A percentile compares a stretch with the other conserved stretches of the same genome.
Evolutionary conservation across 768 basidiomycete species (phyloP).

Genomic region (Leccinum subgranulosum): DNA sequence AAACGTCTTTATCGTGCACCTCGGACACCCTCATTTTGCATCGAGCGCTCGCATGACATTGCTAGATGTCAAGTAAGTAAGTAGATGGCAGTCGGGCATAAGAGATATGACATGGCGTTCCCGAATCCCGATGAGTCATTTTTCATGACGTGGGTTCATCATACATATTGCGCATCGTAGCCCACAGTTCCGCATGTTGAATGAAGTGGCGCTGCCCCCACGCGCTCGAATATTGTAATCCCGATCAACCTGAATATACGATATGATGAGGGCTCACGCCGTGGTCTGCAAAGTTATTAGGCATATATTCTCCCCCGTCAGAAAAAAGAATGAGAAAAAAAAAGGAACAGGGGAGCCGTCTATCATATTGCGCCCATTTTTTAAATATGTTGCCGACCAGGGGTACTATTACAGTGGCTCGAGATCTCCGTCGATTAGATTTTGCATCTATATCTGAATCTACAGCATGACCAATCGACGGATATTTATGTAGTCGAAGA

Average conservation of each 20-base stretch:
- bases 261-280: background rate
- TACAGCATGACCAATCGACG: background rate
- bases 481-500: background rate
- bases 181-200: background rate
- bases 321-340: background rate
- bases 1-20: background rate
- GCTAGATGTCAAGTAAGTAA: background rate
- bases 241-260: too few relatives aligned
- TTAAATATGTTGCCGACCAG: background rate
- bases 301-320: too few relatives aligned
- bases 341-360: background rate
- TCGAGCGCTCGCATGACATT: background rate
- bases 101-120: background rate
- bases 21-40: slow-evolving; percentile 1
- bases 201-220: too few relatives aligned
- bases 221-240: too few relatives aligned
- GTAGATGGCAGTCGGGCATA: background rate
- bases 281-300: background rate
- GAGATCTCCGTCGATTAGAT: background rate
- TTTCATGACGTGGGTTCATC: background rate
- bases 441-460: background rate
- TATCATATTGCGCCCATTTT: background rate
- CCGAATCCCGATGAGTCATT: background rate
- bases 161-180: background rate
- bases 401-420: background rate